These are phyloP conservation scores for Ceratocystiopsis brevicomis DNA, from an alignment of 2,329 filamentous ascomycete genomes.

Conservation along the genomic window DNA sequence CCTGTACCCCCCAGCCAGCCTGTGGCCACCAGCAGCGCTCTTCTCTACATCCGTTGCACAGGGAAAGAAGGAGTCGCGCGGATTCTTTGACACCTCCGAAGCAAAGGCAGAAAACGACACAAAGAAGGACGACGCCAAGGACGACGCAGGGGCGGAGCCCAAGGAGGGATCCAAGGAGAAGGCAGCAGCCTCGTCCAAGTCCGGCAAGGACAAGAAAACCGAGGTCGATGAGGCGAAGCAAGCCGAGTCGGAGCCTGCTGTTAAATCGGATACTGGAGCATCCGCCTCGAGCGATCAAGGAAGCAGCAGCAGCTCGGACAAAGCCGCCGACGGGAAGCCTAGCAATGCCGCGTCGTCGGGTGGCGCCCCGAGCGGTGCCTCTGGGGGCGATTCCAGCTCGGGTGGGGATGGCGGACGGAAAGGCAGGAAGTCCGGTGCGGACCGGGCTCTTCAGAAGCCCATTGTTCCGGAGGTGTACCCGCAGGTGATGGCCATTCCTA, in stretches of 20 bases:
- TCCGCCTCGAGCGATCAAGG: too few species aligned
- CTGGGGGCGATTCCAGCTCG: slow-evolving; percentile 30
- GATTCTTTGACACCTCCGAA: slow-evolving; percentile 7
- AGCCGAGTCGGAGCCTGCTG: slow-evolving; percentile 9
- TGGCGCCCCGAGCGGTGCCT: slow-evolving; percentile 38
- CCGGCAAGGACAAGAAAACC: slow-evolving; percentile 1
- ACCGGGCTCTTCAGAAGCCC: slow-evolving; percentile 68
- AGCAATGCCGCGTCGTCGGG: slow-evolving; percentile 3
- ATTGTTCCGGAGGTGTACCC: slow-evolving; percentile 89
- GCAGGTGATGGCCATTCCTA: slow-evolving; percentile 92
- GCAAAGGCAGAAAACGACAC: slow-evolving; percentile 2
- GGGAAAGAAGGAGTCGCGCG: slow-evolving; percentile 9
- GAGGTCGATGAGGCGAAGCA: slow-evolving; percentile 3
- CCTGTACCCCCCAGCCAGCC: too few species aligned
- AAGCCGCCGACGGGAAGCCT: slow-evolving; percentile 32
- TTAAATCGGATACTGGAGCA: too few species aligned
- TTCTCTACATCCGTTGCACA: slow-evolving; percentile 7
- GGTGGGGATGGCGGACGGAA: slow-evolving; percentile 50
- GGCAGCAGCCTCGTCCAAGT: not conserved
- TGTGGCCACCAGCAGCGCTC: not conserved
- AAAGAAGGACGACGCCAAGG: slow-evolving; percentile 7
- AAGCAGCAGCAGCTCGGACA: too few species aligned
- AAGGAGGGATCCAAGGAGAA: slow-evolving; percentile 3
- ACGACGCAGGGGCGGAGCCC: slow-evolving; percentile 3
- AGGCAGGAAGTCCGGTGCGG: slow-evolving; percentile 45